phyloP scores from a whole-genome alignment of 768 basidiomycete genomes.

The Hortiboletus campestris region DNA sequence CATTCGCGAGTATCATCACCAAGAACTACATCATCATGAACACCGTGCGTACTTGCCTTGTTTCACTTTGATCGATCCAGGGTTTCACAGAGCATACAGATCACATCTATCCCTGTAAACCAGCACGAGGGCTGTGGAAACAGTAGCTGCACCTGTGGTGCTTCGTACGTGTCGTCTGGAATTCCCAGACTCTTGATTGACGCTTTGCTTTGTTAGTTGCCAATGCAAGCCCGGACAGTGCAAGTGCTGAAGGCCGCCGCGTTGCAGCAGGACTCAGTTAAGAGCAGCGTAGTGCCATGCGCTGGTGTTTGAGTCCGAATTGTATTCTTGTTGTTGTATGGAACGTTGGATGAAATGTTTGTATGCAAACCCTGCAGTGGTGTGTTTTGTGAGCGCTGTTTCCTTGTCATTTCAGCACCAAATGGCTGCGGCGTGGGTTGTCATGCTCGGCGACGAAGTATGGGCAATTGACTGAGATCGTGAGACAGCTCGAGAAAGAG shows the following conservation, averaged over 20 bases:
- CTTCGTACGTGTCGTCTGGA: background rate
- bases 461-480: slow-evolving; percentile 78
- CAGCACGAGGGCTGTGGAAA: slow-evolving; percentile 7
- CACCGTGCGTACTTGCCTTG: background rate
- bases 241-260: background rate
- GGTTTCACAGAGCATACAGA: background rate
- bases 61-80: background rate
- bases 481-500: slow-evolving; percentile 76
- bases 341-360: too few relatives aligned
- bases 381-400: too few relatives aligned
- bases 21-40: background rate
- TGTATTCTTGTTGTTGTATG: background rate
- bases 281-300: background rate
- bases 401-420: too few relatives aligned
- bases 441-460: slow-evolving; percentile 33
- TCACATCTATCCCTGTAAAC: slow-evolving; percentile 5
- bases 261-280: background rate
- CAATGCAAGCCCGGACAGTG: slow-evolving; percentile 2
- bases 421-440: too few relatives aligned
- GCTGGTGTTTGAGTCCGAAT: background rate
- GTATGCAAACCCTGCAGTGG: too few relatives aligned
- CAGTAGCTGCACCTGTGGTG: background rate
- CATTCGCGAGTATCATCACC: background rate
- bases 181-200: background rate
- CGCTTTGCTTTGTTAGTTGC: background rate